Percentiles rank a stretch among this genome's conserved stretches.
phyloP scores from a whole-genome alignment of 176 grass and related monocot genomes.

The Microstegium vimineum region DNA sequence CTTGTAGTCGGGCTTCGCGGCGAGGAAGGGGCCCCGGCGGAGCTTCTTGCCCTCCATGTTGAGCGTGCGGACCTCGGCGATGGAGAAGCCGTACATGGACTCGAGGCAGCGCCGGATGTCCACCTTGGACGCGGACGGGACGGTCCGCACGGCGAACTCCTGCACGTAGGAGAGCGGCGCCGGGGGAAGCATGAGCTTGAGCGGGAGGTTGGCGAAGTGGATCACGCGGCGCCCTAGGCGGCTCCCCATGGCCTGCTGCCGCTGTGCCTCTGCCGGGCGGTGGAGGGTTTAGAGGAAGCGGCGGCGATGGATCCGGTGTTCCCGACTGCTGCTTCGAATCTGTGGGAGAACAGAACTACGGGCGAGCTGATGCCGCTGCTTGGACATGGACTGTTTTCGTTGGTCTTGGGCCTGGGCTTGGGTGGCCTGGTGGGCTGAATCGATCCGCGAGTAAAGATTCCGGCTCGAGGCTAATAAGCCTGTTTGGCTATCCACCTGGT shows the following conservation, averaged over 20 bases:
- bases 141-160: constrained; percentile 83
- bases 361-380: not conserved
- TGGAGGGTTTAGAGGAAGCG: not conserved
- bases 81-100: constrained; percentile 81
- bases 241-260: constrained; percentile 69
- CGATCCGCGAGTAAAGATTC: not conserved
- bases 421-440: not conserved
- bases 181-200: constrained; percentile 80
- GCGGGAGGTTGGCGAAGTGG: constrained; percentile 85
- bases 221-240: constrained; percentile 88
- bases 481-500: too few relatives aligned
- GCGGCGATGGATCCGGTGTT: not conserved
- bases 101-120: constrained; percentile 92
- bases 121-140: constrained; percentile 95
- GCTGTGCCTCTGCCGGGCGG: not conserved
- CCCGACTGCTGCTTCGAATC: not conserved
- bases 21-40: constrained; percentile 48
- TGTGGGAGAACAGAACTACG: not conserved
- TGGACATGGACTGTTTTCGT: not conserved
- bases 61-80: constrained; percentile 85
- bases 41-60: constrained; percentile 95
- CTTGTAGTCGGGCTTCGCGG: constrained; percentile 92
- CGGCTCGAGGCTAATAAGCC: too few relatives aligned
- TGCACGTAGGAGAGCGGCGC: constrained; percentile 77
- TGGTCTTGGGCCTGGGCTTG: not conserved